These are phyloP conservation scores for Pouteria glomerata DNA, from an alignment of 148 eudicot species.

Conservation along the genomic window DNA sequence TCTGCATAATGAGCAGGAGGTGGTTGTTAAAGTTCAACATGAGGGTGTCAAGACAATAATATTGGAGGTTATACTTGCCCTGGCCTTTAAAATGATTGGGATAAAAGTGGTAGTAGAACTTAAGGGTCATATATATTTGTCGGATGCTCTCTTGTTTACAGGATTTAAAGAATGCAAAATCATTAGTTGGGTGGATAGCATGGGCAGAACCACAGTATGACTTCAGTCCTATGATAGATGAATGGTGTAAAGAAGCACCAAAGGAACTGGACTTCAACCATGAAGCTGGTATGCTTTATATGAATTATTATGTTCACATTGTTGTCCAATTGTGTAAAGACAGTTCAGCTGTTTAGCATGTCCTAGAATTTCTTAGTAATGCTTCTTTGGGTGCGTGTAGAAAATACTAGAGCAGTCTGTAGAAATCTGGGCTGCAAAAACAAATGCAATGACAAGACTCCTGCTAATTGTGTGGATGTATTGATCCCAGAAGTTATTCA, in stretches of 20 bases:
- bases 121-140: conserved; percentile 17
- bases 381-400: conserved; percentile 46
- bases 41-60: conserved; percentile 78
- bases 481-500: conserved; percentile 90
- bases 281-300: conserved; percentile 74
- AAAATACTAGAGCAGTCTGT: conserved; percentile 81
- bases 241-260: conserved; percentile 98
- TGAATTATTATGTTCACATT: neutral
- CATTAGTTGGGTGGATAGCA: conserved; percentile 96
- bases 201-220: conserved; percentile 99
- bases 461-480: conserved; percentile 57
- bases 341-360: neutral
- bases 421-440: conserved; percentile 76
- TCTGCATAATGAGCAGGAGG: conserved; percentile 70
- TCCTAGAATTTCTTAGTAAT: neutral
- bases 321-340: neutral
- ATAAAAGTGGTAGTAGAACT: neutral
- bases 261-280: conserved; percentile 86
- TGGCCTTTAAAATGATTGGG: conserved; percentile 11
- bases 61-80: conserved; percentile 58
- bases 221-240: conserved; percentile 96
- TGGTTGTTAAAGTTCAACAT: conserved; percentile 96
- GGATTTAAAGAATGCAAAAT: conserved; percentile 95
- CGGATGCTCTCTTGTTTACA: conserved; percentile 16
- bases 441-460: conserved; percentile 23